Evolutionary conservation across 768 basidiomycete species (phyloP).

Genomic region (Rhizopogon vulgaris): DNA sequence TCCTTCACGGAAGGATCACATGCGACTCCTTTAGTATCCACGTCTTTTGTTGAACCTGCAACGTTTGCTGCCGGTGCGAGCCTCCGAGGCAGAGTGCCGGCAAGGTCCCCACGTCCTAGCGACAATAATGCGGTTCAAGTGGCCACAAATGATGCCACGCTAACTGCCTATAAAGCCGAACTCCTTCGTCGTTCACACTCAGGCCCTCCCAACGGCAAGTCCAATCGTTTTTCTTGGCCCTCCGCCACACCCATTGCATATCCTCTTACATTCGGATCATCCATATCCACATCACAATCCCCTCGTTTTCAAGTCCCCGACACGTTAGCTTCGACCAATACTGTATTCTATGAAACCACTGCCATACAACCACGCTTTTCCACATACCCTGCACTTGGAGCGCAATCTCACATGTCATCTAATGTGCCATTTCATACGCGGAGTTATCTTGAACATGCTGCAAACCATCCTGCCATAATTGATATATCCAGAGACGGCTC

Average conservation of each 20-base stretch:
- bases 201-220: slow-evolving; percentile 32
- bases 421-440: slow-evolving; percentile 24
- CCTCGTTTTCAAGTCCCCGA: slow-evolving; percentile 30
- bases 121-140: slow-evolving; percentile 4
- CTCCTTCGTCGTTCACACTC: slow-evolving; percentile 38
- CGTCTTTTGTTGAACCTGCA: slow-evolving; percentile 5
- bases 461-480: neutral
- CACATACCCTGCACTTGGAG: slow-evolving; percentile 24
- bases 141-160: slow-evolving; percentile 4
- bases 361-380: slow-evolving; percentile 26
- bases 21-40: slow-evolving; percentile 13
- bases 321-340: slow-evolving; percentile 28
- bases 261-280: slow-evolving; percentile 45
- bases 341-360: slow-evolving; percentile 65
- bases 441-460: neutral
- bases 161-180: slow-evolving; percentile 30
- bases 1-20: slow-evolving; percentile 55
- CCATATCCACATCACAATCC: slow-evolving; percentile 26
- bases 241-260: slow-evolving; percentile 33
- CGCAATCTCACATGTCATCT: slow-evolving; percentile 25
- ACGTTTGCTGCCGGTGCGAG: slow-evolving; percentile 5
- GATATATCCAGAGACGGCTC: neutral
- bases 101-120: slow-evolving; percentile 7
- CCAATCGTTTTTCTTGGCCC: slow-evolving; percentile 35
- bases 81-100: slow-evolving; percentile 21